Conservation (phyloP, 805 yeast genomes). For the Starmera quercuum region DNA sequence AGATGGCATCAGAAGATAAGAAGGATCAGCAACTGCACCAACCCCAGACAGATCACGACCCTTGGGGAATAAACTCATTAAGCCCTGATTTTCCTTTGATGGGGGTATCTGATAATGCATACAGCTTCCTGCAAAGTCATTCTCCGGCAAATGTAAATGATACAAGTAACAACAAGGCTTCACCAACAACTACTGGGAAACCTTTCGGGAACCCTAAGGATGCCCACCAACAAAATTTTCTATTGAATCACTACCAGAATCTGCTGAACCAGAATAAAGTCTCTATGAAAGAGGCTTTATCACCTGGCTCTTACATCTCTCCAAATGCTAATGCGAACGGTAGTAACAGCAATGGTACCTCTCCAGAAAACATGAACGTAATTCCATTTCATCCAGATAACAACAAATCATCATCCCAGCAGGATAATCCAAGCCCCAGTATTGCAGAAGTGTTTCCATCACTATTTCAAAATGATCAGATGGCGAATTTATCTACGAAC, state of each 20-base stretch:
- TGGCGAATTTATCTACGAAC: neutral
- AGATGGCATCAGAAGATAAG: neutral
- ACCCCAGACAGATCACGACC: neutral
- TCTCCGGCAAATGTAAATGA: neutral
- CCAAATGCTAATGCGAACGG: constrained; percentile 3
- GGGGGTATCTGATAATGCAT: constrained; percentile 13
- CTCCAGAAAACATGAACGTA: constrained; percentile 5
- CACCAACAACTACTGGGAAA: neutral
- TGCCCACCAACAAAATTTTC: constrained; percentile 5
- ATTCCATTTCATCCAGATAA: constrained; percentile 3
- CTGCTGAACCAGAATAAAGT: constrained; percentile 17
- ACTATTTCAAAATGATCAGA: neutral
- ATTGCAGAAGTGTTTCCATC: neutral
- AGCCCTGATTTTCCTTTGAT: constrained; percentile 17
- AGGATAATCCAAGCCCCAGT: constrained; percentile 1
- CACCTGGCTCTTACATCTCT: constrained; percentile 7
- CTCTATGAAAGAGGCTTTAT: constrained; percentile 15
- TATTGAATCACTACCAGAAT: constrained; percentile 17
- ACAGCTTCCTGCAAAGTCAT: constrained; percentile 6
- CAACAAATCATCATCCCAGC: constrained; percentile 2
- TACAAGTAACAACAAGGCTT: neutral
- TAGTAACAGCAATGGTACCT: neutral
- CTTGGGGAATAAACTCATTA: constrained; percentile 6
- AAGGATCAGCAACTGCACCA: neutral
- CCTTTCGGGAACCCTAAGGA: neutral